These are phyloP conservation scores for Artomyces pyxidatus DNA, from an alignment of 768 basidiomycete species.

Conservation along the genomic window DNA sequence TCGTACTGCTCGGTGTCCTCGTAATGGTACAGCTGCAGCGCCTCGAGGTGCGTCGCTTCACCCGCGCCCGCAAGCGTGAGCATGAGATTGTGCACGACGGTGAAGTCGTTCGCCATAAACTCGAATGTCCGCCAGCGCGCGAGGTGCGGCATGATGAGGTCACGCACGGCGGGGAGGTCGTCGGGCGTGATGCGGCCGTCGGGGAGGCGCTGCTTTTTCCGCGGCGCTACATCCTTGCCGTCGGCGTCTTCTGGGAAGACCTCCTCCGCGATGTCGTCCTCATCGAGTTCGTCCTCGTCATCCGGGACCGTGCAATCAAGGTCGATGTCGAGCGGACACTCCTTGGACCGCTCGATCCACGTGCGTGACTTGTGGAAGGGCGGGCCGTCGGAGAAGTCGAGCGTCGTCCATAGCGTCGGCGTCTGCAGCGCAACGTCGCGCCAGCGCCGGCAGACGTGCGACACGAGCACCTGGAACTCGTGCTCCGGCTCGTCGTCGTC, in stretches of 20 bases:
- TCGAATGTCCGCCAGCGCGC: constrained; percentile 45
- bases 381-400: constrained; percentile 32
- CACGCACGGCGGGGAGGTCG: constrained; percentile 22
- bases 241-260: background rate
- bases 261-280: constrained; percentile 5
- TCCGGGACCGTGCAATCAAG: constrained; percentile 28
- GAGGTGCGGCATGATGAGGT: constrained; percentile 43
- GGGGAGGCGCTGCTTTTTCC: constrained; percentile 1
- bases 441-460: constrained; percentile 58
- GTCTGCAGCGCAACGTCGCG: constrained; percentile 43
- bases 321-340: constrained; percentile 43
- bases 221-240: constrained; percentile 3
- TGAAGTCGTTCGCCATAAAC: constrained; percentile 37
- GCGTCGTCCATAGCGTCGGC: constrained; percentile 47
- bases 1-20: constrained; percentile 36
- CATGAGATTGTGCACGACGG: constrained; percentile 39
- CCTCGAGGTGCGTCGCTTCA: constrained; percentile 45
- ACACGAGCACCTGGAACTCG: constrained; percentile 46
- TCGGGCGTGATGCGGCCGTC: constrained; percentile 6
- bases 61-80: constrained; percentile 33
- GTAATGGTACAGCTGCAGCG: constrained; percentile 47
- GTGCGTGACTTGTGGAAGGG: constrained; percentile 36
- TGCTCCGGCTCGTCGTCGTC: constrained; percentile 9
- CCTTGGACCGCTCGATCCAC: constrained; percentile 47
- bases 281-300: constrained; percentile 4